Evolutionary conservation across 108 stramenopile genomes (phyloP).

Genomic region (Hondaea fermentalgiana): DNA sequence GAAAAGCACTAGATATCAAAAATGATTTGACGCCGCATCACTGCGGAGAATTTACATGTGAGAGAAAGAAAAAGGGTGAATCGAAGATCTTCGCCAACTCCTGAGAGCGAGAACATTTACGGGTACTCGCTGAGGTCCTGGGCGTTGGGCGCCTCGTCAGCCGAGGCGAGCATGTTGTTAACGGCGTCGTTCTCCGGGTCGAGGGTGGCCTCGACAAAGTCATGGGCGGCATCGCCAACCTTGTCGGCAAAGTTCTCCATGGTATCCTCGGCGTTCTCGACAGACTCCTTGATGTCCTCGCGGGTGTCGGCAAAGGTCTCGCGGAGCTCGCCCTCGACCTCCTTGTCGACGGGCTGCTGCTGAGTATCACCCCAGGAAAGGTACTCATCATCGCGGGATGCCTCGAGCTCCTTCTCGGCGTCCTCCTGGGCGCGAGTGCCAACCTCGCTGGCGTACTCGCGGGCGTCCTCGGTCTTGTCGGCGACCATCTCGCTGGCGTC

Average conservation of each 20-base stretch:
- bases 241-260: neutral
- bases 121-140: conserved; percentile 4
- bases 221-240: neutral
- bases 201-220: neutral
- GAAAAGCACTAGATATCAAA: too few species aligned
- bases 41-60: too few species aligned
- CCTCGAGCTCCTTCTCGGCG: neutral
- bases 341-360: conserved; percentile 4
- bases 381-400: neutral
- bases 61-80: too few species aligned
- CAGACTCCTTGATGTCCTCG: neutral
- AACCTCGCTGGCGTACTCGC: neutral
- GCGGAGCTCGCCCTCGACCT: neutral
- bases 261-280: neutral
- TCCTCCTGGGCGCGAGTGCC: neutral
- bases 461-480: neutral
- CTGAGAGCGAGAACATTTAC: neutral
- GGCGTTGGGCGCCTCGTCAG: neutral
- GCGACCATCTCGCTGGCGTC: neutral
- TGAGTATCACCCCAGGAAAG: neutral
- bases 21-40: too few species aligned
- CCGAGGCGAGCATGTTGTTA: neutral
- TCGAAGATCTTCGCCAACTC: too few species aligned
- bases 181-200: neutral
- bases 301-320: neutral